phyloP scores from a whole-genome alignment of 1,284 basidiomycete genomes.

The Cutaneotrichosporon mucoides region DNA sequence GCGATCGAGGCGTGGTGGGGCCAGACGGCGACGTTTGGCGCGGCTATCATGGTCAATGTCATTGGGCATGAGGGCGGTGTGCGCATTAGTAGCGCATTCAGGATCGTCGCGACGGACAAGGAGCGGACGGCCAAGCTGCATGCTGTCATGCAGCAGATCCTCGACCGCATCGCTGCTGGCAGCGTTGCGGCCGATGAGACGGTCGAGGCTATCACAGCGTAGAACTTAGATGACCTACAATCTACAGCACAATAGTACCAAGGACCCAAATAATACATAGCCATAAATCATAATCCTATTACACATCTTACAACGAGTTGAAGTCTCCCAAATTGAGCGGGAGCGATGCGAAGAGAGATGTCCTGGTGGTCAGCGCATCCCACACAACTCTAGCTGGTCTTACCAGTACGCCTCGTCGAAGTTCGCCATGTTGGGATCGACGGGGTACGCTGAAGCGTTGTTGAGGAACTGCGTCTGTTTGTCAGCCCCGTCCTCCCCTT shows the following conservation, averaged over 20 bases:
- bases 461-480: background rate
- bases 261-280: background rate
- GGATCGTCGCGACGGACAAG: conserved; percentile 22
- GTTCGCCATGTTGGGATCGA: background rate
- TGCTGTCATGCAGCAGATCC: conserved; percentile 3
- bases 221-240: background rate
- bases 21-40: conserved; percentile 23
- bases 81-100: conserved; percentile 24
- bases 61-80: conserved; percentile 35
- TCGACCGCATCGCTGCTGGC: conserved; percentile 10
- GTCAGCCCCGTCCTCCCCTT: no score
- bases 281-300: background rate
- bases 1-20: conserved; percentile 34
- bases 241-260: background rate
- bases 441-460: background rate
- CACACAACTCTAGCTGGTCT: background rate
- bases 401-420: conserved; percentile 1
- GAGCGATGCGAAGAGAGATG: background rate
- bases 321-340: background rate
- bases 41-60: conserved; percentile 21
- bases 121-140: conserved; percentile 5
- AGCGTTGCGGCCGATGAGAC: conserved; percentile 5
- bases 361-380: background rate
- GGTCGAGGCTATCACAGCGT: conserved; percentile 10
- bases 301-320: background rate